phyloP scores from a whole-genome alignment of 768 basidiomycete species.

The Phanerochaete sordida region DNA sequence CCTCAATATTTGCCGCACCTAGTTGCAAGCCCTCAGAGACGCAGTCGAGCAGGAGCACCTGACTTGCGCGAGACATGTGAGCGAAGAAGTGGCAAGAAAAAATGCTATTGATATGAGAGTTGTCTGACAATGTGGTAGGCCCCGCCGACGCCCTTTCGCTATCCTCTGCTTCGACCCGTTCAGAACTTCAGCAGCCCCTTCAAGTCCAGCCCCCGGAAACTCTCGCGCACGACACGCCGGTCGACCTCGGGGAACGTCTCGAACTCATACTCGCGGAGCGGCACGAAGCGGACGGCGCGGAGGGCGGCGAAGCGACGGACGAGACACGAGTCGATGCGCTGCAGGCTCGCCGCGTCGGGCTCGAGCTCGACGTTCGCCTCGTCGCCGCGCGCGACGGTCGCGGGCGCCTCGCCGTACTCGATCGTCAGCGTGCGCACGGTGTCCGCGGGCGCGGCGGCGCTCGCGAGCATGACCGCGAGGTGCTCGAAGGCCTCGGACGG shows the following conservation, averaged over 20 bases:
- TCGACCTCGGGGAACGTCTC: neutral
- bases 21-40: too few species aligned
- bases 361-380: neutral
- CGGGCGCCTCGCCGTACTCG: neutral
- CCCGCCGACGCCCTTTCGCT: neutral
- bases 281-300: neutral
- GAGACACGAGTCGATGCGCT: neutral
- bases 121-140: too few species aligned
- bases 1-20: too few species aligned
- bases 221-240: neutral
- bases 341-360: neutral
- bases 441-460: neutral
- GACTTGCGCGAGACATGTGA: too few species aligned
- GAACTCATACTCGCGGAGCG: neutral
- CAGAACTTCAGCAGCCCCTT: neutral
- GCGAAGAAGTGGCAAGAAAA: too few species aligned
- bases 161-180: neutral
- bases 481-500: neutral
- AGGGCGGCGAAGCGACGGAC: neutral
- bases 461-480: neutral
- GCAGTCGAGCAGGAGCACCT: too few species aligned
- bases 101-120: too few species aligned
- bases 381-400: neutral
- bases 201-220: neutral
- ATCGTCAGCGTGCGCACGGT: neutral